Base-by-base conservation (phyloP, 305 asterid genomes). In the Fraxinus greggii region DNA sequence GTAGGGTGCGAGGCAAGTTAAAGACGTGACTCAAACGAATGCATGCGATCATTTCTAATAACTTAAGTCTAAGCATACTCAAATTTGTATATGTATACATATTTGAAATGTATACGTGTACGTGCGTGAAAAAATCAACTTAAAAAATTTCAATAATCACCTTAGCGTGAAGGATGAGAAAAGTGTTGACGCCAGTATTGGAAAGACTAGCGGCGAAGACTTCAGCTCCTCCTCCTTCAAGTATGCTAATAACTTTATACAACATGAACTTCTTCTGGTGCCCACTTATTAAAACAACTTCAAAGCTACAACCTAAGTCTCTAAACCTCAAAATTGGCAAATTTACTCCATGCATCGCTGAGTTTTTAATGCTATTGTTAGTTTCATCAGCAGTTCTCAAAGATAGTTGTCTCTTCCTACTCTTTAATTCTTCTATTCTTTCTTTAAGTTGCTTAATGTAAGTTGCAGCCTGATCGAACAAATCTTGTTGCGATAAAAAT, bases 201-300 rank as follows among this genome's bases (percentile, higher is more conserved):
- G 88, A 76, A 36, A 65, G 23, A 72, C 5, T 78, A n/a, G 82
- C 84, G 12, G 28, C 28, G 8, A 80, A 51, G 4, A 86, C 92
- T 77, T 90, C 81, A 82, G 88, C 88, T 72, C 89, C 92, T 85
- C 77, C 90, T 80, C 80, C 83, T 76, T 85, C 83, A 2, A 90
- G 17, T 69, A 87, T 77, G 56, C 28, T 48, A 5, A 90, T 75
- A 1, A 87, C 76, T 76, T 87, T 12, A 29, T 75, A 67, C 29
- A 88, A 4, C 48, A 24, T 76, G 45, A 83, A 36, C 0, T 73
- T 86, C n/a, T 38, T 87, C 7, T 6, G 2, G 31, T 56, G 23
- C 31, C 80, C 86, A 83, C 82, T 76, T 0, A 83, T 56, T 65
- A 90, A 61, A 79, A 73, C 79, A 72, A 90, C 84, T 87, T 90